These are phyloP conservation scores for Dactylis glomerata DNA, from an alignment of 176 grass and related monocot genomes.

Conservation along the genomic window DNA sequence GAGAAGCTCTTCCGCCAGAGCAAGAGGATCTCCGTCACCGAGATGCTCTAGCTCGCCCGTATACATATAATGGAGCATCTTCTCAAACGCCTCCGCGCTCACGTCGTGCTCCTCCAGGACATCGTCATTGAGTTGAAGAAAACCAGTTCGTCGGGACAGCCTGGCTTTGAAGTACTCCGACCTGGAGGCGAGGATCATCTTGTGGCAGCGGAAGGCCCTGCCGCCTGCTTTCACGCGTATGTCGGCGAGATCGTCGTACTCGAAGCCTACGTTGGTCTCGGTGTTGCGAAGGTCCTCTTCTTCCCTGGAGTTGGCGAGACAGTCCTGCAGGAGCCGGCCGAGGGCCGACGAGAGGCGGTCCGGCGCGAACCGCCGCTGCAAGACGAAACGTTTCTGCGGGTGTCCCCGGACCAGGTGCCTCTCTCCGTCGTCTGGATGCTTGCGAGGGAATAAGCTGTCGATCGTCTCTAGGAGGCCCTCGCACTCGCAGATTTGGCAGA, in stretches of 20 bases:
- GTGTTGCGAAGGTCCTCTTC: conserved; percentile 6
- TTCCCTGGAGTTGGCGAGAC: conserved; percentile 41
- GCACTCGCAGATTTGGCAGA: conserved; percentile 69
- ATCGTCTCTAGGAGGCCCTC: conserved; percentile 33
- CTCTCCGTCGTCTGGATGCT: conserved; percentile 43
- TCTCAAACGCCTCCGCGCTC: conserved; percentile 77
- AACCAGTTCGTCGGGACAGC: conserved; percentile 63
- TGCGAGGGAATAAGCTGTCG: conserved; percentile 14
- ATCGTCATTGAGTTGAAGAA: conserved; percentile 42
- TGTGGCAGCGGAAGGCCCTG: conserved; percentile 73
- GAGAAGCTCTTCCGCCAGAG: conserved; percentile 79
- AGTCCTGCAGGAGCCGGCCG: conserved; percentile 47
- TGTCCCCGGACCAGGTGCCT: conserved; percentile 25
- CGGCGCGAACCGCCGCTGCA: conserved; percentile 58
- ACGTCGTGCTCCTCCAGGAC: conserved; percentile 82
- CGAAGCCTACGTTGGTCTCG: not conserved
- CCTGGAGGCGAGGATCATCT: conserved; percentile 73
- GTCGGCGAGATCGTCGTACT: conserved; percentile 57
- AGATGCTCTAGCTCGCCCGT: conserved; percentile 66
- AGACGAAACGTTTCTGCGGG: conserved; percentile 62
- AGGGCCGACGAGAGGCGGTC: conserved; percentile 64
- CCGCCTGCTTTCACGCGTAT: conserved; percentile 65
- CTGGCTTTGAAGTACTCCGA: conserved; percentile 88
- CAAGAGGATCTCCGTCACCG: conserved; percentile 9
- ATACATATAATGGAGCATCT: conserved; percentile 87